phyloP scores from a whole-genome alignment of 345 rosid species.

The Acer yangbiense region DNA sequence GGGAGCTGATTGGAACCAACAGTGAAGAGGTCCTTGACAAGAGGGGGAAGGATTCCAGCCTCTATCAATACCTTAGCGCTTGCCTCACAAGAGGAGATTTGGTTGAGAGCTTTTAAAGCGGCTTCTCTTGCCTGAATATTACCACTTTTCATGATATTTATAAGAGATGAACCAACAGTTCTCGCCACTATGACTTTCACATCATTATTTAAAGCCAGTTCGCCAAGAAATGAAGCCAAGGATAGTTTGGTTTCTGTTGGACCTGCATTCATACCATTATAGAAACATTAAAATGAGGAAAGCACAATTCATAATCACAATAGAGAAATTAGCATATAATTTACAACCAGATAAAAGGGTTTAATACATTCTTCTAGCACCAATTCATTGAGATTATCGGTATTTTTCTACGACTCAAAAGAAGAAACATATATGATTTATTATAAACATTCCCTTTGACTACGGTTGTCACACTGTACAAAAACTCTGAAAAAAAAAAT shows the following conservation, averaged over 20 bases:
- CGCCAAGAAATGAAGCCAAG: conserved; percentile 91
- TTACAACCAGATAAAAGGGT: not conserved
- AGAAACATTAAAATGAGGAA: conserved; percentile 23
- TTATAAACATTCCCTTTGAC: not conserved
- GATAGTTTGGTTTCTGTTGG: conserved; percentile 73
- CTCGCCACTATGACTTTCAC: conserved; percentile 76
- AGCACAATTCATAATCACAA: conserved; percentile 7
- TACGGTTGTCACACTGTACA: not conserved
- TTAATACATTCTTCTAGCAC: not conserved
- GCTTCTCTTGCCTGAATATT: conserved; percentile 74
- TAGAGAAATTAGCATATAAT: conserved; percentile 1
- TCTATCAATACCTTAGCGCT: conserved; percentile 81
- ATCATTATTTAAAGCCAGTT: conserved; percentile 76
- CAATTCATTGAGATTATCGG: not conserved
- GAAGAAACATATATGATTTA: not conserved
- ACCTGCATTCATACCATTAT: conserved; percentile 56
- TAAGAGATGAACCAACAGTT: conserved; percentile 77
- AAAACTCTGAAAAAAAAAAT: not conserved
- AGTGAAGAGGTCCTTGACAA: conserved; percentile 77
- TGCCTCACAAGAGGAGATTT: conserved; percentile 72
- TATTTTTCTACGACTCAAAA: not conserved
- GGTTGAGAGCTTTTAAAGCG: conserved; percentile 82
- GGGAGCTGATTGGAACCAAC: conserved; percentile 81
- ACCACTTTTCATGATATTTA: conserved; percentile 73
- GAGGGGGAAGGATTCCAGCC: conserved; percentile 87